Conservation (phyloP, 1,139 yeast genomes). For the Protomyces inouyei region DNA sequence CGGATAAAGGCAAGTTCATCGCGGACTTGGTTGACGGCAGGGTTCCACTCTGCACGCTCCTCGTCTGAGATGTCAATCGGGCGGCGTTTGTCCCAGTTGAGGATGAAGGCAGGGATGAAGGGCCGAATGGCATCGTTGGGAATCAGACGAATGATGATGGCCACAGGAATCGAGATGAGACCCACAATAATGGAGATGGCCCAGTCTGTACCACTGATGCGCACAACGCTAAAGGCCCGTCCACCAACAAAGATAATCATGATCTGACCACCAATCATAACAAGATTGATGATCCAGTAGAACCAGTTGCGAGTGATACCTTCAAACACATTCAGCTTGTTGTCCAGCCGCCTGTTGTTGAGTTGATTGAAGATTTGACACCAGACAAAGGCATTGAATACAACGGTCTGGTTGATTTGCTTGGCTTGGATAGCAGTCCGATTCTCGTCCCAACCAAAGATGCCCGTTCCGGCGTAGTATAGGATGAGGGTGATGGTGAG, state of each 20-base stretch:
- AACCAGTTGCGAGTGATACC: constrained; percentile 78
- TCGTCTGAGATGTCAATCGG: constrained; percentile 12
- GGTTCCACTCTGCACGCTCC: constrained; percentile 40
- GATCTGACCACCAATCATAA: constrained; percentile 79
- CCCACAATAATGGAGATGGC: constrained; percentile 84
- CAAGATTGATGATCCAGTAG: constrained; percentile 61
- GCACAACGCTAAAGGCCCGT: constrained; percentile 77
- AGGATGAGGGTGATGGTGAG: constrained; percentile 69
- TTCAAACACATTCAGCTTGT: constrained; percentile 77
- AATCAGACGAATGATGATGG: constrained; percentile 59
- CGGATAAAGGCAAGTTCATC: constrained; percentile 41
- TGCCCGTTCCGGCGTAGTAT: constrained; percentile 66
- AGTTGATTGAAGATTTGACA: constrained; percentile 90
- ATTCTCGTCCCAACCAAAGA: constrained; percentile 44
- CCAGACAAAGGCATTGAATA: constrained; percentile 96
- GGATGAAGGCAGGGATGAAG: constrained; percentile 65
- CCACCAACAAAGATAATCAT: constrained; percentile 97
- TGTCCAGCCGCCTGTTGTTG: constrained; percentile 87
- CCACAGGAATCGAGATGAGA: constrained; percentile 72
- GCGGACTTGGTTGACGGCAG: constrained; percentile 44
- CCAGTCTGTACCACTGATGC: constrained; percentile 85
- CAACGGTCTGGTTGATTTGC: constrained; percentile 60
- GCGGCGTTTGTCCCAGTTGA: constrained; percentile 35
- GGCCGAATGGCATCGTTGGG: constrained; percentile 63
- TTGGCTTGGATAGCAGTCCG: constrained; percentile 35